Conservation (phyloP, 192 early-diverging fungal species). For the Dispira parvispora region DNA sequence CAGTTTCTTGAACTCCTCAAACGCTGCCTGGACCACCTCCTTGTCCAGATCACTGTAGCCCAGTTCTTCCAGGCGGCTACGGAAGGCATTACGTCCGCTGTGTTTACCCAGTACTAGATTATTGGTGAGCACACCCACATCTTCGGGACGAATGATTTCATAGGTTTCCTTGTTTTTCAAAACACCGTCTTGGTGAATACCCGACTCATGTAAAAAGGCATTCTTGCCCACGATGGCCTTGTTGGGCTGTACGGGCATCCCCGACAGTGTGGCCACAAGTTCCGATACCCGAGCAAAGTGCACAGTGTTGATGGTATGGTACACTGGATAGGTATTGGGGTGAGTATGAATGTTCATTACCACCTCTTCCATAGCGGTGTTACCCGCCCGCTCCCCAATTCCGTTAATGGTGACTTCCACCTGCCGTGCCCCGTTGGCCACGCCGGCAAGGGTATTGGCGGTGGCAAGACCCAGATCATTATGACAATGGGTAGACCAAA, state of each 20-base stretch:
- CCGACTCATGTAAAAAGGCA: constrained; percentile 93
- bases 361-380: constrained; percentile 90
- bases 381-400: constrained; percentile 96
- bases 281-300: constrained; percentile 78
- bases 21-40: constrained; percentile 54
- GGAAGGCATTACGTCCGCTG: constrained; percentile 88
- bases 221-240: constrained; percentile 97
- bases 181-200: constrained; percentile 97
- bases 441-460: constrained; percentile 84
- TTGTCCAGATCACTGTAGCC: constrained; percentile 50
- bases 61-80: constrained; percentile 57
- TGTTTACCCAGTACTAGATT: constrained; percentile 89
- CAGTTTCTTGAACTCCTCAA: constrained; percentile 77
- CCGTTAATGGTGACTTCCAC: constrained; percentile 97
- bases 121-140: constrained; percentile 72
- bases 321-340: constrained; percentile 71
- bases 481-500: constrained; percentile 96
- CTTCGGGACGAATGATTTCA: constrained; percentile 90
- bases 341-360: constrained; percentile 94
- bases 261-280: constrained; percentile 73
- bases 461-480: constrained; percentile 94
- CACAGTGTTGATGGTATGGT: constrained; percentile 77
- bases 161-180: constrained; percentile 92
- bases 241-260: constrained; percentile 94
- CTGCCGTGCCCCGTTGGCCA: constrained; percentile 82